A percentile compares a stretch with the other conserved stretches of the same genome.
These are phyloP conservation scores for Cutaneotrichosporon dermatis DNA, from an alignment of 1,284 basidiomycete genomes.

Conservation along the genomic window DNA sequence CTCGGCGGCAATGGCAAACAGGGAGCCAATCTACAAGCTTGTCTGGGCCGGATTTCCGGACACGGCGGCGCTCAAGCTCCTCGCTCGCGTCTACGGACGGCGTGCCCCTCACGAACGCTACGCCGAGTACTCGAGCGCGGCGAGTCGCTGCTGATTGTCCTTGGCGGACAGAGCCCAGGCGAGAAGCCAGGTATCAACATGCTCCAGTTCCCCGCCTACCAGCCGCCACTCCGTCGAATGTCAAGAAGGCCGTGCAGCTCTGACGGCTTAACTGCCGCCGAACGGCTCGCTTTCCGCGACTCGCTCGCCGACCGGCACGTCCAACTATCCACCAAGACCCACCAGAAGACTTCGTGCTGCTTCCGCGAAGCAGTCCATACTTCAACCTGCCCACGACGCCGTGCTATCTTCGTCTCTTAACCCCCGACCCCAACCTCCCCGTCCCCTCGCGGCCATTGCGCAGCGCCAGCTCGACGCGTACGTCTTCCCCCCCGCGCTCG, in stretches of 20 bases:
- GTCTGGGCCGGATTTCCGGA: conserved; percentile 74
- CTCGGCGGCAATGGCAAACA: conserved; percentile 32
- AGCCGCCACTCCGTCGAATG: conserved; percentile 7
- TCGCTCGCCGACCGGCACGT: conserved; percentile 60
- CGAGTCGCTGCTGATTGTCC: conserved; percentile 65
- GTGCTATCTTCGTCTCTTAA: conserved; percentile 57
- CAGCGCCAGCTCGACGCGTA: conserved; percentile 47
- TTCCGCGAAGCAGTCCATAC: conserved; percentile 69
- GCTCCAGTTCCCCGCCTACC: conserved; percentile 66
- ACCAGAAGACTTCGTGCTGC: conserved; percentile 72
- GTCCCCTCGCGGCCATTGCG: conserved; percentile 32
- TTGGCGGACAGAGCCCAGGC: conserved; percentile 64
- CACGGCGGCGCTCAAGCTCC: conserved; percentile 34
- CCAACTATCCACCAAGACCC: conserved; percentile 61
- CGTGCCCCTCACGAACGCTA: conserved; percentile 38
- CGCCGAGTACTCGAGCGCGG: conserved; percentile 54
- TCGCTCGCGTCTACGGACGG: conserved; percentile 18
- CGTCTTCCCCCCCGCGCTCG: conserved; percentile 50
- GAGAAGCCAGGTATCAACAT: conserved; percentile 65
- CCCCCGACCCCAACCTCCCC: conserved; percentile 38
- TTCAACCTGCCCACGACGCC: conserved; percentile 68
- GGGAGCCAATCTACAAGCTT: conserved; percentile 85
- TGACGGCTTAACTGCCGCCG: conserved; percentile 53
- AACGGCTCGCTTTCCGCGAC: conserved; percentile 62
- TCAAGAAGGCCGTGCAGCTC: conserved; percentile 19